These are phyloP conservation scores for Tricholomella constricta DNA, from an alignment of 768 basidiomycete species.

Conservation along the genomic window DNA sequence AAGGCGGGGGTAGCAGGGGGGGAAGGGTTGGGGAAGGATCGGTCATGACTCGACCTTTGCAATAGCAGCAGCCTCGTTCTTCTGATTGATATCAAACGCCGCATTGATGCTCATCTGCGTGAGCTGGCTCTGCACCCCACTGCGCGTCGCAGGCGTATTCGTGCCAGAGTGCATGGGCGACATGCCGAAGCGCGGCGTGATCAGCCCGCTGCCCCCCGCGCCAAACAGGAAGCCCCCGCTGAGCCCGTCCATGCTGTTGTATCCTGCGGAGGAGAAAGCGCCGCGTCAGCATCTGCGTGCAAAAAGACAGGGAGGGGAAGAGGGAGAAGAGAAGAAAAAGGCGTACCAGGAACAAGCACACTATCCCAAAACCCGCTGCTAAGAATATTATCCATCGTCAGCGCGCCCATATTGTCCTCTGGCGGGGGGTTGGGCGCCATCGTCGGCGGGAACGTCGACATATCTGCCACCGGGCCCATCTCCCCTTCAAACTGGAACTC, in stretches of 20 bases:
- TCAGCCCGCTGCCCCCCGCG: slow-evolving; percentile 79
- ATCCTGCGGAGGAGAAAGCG: slow-evolving; percentile 49
- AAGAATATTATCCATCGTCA: slow-evolving; percentile 85
- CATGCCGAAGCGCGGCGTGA: slow-evolving; percentile 68
- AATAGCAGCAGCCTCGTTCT: slow-evolving; percentile 25
- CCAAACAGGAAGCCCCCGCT: slow-evolving; percentile 88
- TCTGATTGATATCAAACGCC: slow-evolving; percentile 39
- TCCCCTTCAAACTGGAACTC: slow-evolving; percentile 78
- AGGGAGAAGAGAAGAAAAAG: not conserved
- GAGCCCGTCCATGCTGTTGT: slow-evolving; percentile 79
- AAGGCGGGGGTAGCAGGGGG: not conserved
- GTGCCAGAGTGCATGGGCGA: slow-evolving; percentile 62
- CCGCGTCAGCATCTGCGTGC: not conserved
- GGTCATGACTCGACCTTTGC: slow-evolving; percentile 35
- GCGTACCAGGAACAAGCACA: slow-evolving; percentile 78
- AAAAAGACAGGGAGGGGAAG: slow-evolving; percentile 26
- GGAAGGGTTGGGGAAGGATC: not conserved
- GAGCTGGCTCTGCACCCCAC: slow-evolving; percentile 23
- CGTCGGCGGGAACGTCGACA: slow-evolving; percentile 86
- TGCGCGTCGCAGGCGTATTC: slow-evolving; percentile 42
- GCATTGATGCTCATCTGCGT: slow-evolving; percentile 50
- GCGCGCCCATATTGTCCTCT: slow-evolving; percentile 42
- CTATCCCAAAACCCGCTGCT: slow-evolving; percentile 86
- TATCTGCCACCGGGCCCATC: slow-evolving; percentile 83
- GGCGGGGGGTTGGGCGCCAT: slow-evolving; percentile 61